Percentiles rank a stretch among this genome's conserved stretches.
phyloP scores from a whole-genome alignment of 169 alveolate genomes.

The Babesia gibsoni region DNA sequence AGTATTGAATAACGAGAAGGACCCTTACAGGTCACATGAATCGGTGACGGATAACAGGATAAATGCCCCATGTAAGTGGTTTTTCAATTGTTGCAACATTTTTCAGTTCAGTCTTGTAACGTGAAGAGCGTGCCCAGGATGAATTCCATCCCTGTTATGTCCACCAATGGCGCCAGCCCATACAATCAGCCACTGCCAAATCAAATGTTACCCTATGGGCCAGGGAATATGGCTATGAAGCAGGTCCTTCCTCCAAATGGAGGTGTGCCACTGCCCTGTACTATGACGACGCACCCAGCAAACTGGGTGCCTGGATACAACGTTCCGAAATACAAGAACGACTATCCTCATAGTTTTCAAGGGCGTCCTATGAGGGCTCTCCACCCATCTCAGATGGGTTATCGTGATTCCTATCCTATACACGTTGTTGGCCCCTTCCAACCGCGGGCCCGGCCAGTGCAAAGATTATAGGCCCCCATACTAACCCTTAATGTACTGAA shows the following conservation, averaged over 20 bases:
- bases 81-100: too few relatives aligned
- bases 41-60: neutral
- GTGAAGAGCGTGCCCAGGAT: neutral
- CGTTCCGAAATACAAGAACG: neutral
- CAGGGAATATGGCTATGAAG: neutral
- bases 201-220: neutral
- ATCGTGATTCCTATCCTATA: neutral
- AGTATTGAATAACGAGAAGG: constrained; percentile 7
- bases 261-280: neutral
- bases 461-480: constrained; percentile 17
- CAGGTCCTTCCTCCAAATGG: neutral
- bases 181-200: neutral
- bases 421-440: neutral
- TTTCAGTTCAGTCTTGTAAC: neutral
- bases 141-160: neutral
- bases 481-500: neutral
- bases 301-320: constrained; percentile 4
- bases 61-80: neutral
- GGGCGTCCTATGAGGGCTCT: neutral
- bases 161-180: neutral
- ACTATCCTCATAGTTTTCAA: neutral
- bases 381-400: neutral
- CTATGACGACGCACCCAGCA: constrained; percentile 9
- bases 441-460: constrained; percentile 26
- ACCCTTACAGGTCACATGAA: neutral